Base-by-base conservation (phyloP, 1,139 yeast genomes). In the Sugiyamaella novakii region DNA sequence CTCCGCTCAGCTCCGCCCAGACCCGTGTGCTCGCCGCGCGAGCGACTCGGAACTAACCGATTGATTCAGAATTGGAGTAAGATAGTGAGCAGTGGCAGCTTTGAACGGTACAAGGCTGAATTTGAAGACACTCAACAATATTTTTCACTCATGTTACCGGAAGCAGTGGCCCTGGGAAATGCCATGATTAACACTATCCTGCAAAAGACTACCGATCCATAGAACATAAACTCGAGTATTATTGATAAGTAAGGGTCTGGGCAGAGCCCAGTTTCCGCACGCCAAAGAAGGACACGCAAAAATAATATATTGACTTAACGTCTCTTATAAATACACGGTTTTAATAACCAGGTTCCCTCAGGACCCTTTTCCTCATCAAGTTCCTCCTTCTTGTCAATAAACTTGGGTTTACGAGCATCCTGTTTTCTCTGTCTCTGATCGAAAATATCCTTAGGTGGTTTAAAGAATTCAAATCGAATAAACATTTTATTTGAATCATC, bases 311-410 rank as follows among this genome's bases (percentile, higher is more conserved):
- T 33, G 25, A 41, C 31, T 42, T 70, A 92, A 59, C 98, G 79
- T 70, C 96, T 80, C 67, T 92, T 92, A 69, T 92, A 92, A 53
- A 92, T 87, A 71, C 98, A 92, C 4, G 99, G 98, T 66, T 91
- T 92, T 57, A 92, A 75, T 50, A 89, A 72, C 95, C 96, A 88
- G 61, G 84, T 79, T 10, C 95, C 95, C 62, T 87, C 95, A 0
- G 92, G 84, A 6, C 66, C 67, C 51, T 74, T 70, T n/a, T 68
- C 64, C 50, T 81, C 79, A 47, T 84, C 70, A 47, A 76, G 74
- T 59, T 83, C 84, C 53, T 83, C 87, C 27, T 75, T 78, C 6
- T 57, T 53, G 60, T 87, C 95, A 43, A 87, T 78, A 60, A 88
- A 87, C 64, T 81, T 84, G 61, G 78, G 79, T 65, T 76, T 81